These are phyloP conservation scores for Sphaerobolus stellatus DNA, from an alignment of 1,284 basidiomycete genomes.

Conservation along the genomic window DNA sequence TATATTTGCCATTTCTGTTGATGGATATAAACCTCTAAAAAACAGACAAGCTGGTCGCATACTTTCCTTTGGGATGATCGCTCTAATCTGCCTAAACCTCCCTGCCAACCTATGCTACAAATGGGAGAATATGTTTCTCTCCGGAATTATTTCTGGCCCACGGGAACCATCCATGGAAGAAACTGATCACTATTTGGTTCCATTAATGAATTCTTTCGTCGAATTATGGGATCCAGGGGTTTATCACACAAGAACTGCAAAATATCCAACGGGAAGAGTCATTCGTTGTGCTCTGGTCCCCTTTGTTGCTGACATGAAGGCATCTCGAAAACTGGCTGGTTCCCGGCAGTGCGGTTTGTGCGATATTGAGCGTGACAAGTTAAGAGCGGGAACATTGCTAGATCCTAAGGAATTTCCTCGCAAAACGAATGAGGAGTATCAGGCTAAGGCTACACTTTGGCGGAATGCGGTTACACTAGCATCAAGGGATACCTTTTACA, in stretches of 20 bases:
- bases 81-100: conserved; percentile 31
- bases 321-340: conserved; percentile 25
- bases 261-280: conserved; percentile 18
- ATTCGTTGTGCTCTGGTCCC: conserved; percentile 23
- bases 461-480: conserved; percentile 16
- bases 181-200: conserved; percentile 30
- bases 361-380: conserved; percentile 14
- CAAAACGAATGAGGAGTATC: neutral
- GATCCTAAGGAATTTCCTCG: neutral
- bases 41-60: conserved; percentile 32
- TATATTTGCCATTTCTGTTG: conserved; percentile 31
- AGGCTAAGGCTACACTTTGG: conserved; percentile 15
- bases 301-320: conserved; percentile 31
- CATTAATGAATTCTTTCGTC: conserved; percentile 30
- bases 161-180: conserved; percentile 21
- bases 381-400: neutral
- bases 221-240: conserved; percentile 32
- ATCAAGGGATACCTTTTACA: conserved; percentile 17
- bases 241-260: conserved; percentile 22
- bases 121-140: conserved; percentile 27
- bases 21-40: conserved; percentile 40
- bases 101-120: conserved; percentile 26
- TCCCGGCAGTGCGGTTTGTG: conserved; percentile 29
- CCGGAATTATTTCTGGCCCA: conserved; percentile 29
- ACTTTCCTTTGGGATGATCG: conserved; percentile 33